Conservation (phyloP, 371 early-diverging fungal genomes). For the Zancudomyces culisetae region DNA sequence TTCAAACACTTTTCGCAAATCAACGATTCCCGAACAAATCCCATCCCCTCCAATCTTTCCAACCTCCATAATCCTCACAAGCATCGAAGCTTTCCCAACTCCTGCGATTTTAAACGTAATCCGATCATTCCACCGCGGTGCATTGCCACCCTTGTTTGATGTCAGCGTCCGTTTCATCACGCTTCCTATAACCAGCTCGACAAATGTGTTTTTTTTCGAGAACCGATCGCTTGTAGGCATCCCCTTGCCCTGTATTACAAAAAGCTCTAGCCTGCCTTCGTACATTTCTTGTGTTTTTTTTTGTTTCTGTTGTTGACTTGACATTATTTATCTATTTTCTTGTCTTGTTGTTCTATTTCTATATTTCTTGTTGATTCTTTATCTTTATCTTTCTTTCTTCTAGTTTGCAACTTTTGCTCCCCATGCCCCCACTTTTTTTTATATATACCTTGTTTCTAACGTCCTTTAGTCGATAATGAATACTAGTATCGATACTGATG, state of each 20-base stretch:
- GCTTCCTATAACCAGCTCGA: conserved; percentile 27
- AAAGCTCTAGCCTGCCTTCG: conserved; percentile 20
- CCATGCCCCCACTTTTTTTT: too few species aligned
- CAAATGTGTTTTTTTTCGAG: conserved; percentile 26
- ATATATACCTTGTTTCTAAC: too few species aligned
- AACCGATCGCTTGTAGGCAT: conserved; percentile 27
- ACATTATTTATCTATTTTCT: too few species aligned
- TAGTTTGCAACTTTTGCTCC: too few species aligned
- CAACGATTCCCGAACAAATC: conserved; percentile 41
- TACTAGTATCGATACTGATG: too few species aligned
- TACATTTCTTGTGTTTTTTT: conserved; percentile 3
- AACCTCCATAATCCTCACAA: conserved; percentile 11
- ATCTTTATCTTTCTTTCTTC: too few species aligned
- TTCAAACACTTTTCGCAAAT: conserved; percentile 34
- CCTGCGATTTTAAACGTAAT: conserved; percentile 14
- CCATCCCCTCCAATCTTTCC: conserved; percentile 28
- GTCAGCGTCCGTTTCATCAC: conserved; percentile 22
- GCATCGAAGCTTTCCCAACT: conserved; percentile 15
- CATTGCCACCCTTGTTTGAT: conserved; percentile 28
- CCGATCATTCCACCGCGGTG: conserved; percentile 29
- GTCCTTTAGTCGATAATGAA: too few species aligned
- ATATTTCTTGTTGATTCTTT: too few species aligned
- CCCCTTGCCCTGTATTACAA: conserved; percentile 24
- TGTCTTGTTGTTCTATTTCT: too few species aligned
- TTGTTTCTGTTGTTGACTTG: background rate